phyloP scores from a whole-genome alignment of 225 moss, liverwort and hornwort species.

The Bryoerythrophyllum caledonicum region DNA sequence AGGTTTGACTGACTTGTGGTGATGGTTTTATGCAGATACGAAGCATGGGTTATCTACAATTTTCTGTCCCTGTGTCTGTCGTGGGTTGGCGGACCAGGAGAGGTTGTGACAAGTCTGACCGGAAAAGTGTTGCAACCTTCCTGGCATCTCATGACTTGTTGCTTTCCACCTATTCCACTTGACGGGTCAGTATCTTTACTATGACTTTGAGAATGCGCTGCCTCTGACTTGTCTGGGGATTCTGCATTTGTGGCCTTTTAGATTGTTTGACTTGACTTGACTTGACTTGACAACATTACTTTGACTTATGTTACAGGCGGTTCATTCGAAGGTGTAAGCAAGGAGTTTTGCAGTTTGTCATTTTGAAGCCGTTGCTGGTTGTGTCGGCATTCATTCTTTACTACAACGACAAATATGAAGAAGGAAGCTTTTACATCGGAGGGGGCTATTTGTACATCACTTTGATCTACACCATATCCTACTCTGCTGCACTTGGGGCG shows the following conservation, averaged over 20 bases:
- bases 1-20: slow-evolving; percentile 2
- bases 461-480: slow-evolving; percentile 79
- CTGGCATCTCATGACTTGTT: slow-evolving; percentile 99
- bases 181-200: slow-evolving; percentile 71
- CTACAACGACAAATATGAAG: slow-evolving; percentile 69
- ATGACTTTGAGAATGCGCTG: neutral
- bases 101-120: slow-evolving; percentile 84
- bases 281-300: neutral
- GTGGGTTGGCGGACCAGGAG: slow-evolving; percentile 99
- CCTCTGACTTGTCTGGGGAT: neutral
- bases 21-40: slow-evolving; percentile 68
- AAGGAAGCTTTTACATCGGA: slow-evolving; percentile 73
- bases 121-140: slow-evolving; percentile 92
- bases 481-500: slow-evolving; percentile 81
- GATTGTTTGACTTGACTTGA: slow-evolving; percentile 15
- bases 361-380: slow-evolving; percentile 91
- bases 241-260: neutral
- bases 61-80: slow-evolving; percentile 97
- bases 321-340: slow-evolving; percentile 98
- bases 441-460: slow-evolving; percentile 90
- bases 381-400: slow-evolving; percentile 84
- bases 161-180: slow-evolving; percentile 81
- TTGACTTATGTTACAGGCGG: slow-evolving; percentile 54
- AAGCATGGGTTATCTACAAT: slow-evolving; percentile 99
- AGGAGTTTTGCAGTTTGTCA: slow-evolving; percentile 96